phyloP scores from a whole-genome alignment of 2,329 filamentous ascomycete genomes.

The Trichoderma gracile region DNA sequence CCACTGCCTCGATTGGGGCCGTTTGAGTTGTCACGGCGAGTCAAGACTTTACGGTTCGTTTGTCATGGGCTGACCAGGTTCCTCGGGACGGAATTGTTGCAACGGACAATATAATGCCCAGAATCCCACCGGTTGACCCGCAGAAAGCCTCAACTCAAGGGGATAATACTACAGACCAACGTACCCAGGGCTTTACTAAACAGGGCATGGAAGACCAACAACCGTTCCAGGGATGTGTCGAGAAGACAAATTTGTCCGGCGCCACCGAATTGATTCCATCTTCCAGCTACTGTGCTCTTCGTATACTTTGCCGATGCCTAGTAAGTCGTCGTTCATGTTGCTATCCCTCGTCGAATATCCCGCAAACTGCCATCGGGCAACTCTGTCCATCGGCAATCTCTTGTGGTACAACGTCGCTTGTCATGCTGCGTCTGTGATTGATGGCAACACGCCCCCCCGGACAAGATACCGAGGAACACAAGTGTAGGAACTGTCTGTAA shows the following conservation, averaged over 20 bases:
- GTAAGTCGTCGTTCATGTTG: not conserved
- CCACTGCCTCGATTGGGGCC: too few species aligned
- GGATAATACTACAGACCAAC: too few species aligned
- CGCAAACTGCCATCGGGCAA: not conserved
- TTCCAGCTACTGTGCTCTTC: not conserved
- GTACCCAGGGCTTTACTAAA: too few species aligned
- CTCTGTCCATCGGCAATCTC: not conserved
- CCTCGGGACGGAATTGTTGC: not conserved
- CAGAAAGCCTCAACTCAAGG: too few species aligned
- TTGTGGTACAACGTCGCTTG: not conserved
- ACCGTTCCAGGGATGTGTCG: not conserved
- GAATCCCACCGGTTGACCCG: not conserved
- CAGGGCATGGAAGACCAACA: not conserved
- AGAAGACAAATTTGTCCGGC: slow-evolving; percentile 7
- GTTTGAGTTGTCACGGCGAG: too few species aligned
- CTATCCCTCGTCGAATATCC: not conserved
- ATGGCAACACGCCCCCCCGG: too few species aligned
- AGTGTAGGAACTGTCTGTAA: too few species aligned
- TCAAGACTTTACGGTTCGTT: not conserved
- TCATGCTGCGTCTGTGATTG: not conserved
- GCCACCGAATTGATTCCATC: slow-evolving; percentile 13
- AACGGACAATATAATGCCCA: slow-evolving; percentile 1
- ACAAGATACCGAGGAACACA: too few species aligned
- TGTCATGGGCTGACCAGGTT: not conserved
- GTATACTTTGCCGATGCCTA: not conserved